These are phyloP conservation scores for Pseudocercospora pini-densiflorae DNA, from an alignment of 2,329 filamentous ascomycete species.

Conservation along the genomic window DNA sequence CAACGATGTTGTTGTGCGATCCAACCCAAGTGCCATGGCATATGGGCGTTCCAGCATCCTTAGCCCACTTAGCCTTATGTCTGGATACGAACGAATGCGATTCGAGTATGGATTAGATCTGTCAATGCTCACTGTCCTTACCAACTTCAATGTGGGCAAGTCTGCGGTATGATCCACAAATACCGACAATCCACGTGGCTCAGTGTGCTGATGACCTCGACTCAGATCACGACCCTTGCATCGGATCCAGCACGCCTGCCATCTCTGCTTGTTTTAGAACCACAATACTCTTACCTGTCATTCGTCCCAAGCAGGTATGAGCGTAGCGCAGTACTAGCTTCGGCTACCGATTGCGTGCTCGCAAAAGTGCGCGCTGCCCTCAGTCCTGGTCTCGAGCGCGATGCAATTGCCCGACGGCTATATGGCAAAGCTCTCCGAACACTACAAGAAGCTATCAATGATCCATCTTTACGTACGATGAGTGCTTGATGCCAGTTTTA, in stretches of 20 bases:
- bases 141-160: constrained; percentile 34
- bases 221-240: constrained; percentile 10
- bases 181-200: background rate
- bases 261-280: constrained; percentile 20
- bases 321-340: constrained; percentile 27
- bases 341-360: constrained; percentile 31
- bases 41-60: background rate
- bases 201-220: background rate
- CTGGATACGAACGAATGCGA: constrained; percentile 25
- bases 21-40: background rate
- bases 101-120: constrained; percentile 32
- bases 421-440: constrained; percentile 32
- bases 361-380: constrained; percentile 30
- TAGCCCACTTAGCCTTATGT: constrained; percentile 1
- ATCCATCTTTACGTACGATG: constrained; percentile 15
- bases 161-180: constrained; percentile 14
- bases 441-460: constrained; percentile 29
- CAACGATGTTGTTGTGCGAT: background rate
- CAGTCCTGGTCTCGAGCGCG: constrained; percentile 7
- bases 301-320: constrained; percentile 34
- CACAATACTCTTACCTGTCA: constrained; percentile 31
- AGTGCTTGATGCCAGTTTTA: background rate
- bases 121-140: constrained; percentile 30
- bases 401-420: constrained; percentile 15
- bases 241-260: constrained; percentile 23